phyloP scores from a whole-genome alignment of 352 stramenopile genomes.

The Pythium phragmitis region DNA sequence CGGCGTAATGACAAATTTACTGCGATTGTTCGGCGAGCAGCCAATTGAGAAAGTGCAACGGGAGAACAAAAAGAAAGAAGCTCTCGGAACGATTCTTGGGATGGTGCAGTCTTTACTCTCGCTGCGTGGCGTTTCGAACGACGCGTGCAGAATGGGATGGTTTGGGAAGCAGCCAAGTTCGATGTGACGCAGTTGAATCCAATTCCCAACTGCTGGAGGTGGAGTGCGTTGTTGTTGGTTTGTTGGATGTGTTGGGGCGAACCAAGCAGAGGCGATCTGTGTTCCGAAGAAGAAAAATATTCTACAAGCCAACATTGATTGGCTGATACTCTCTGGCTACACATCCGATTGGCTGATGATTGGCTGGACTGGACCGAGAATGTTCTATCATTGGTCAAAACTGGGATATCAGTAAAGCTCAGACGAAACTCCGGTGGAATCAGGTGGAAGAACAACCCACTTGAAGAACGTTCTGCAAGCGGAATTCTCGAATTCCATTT shows the following conservation, averaged over 20 bases:
- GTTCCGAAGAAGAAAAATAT: conserved; percentile 3
- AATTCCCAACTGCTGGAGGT: conserved; percentile 8
- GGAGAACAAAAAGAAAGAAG: neutral
- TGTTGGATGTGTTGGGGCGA: neutral
- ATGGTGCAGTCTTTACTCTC: neutral
- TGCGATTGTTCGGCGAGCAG: neutral
- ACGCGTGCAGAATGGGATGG: too few species aligned
- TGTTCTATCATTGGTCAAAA: neutral
- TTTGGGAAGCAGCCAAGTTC: neutral
- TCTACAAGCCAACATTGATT: neutral
- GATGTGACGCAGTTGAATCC: neutral
- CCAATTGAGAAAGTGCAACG: neutral
- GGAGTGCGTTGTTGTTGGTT: conserved; percentile 1
- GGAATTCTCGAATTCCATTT: neutral
- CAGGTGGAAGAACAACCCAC: neutral
- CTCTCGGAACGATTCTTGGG: neutral
- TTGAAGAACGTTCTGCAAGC: conserved; percentile 24
- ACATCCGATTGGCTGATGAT: conserved; percentile 1
- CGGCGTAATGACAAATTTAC: neutral
- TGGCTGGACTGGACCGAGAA: conserved; percentile 6
- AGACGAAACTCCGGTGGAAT: neutral
- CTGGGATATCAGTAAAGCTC: too few species aligned
- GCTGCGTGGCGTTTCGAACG: conserved; percentile 1
- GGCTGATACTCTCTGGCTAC: neutral
- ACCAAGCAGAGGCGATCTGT: too few species aligned